Base-by-base conservation (phyloP, 2,329 filamentous ascomycete genomes). In the Fusarium secorum region DNA sequence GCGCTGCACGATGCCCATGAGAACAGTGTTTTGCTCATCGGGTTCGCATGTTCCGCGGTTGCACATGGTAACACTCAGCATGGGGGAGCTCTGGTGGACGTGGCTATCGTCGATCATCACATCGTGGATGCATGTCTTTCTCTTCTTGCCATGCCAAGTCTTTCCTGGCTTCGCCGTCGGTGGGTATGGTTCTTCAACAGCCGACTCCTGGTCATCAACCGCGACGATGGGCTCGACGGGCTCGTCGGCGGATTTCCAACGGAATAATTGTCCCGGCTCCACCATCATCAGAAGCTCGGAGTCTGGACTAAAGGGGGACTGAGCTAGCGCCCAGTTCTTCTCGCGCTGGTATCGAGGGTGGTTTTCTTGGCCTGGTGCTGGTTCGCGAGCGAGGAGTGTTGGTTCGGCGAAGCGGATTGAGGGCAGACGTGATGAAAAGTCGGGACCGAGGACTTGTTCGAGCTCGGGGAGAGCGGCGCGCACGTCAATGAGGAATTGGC, bases 1-100 rank as follows among this genome's bases (percentile, higher is more conserved):
- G 9, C 54, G 72, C 30, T 74, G 71, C 3, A 74, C 66, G 4
- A 74, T 73, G 30, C 71, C 71, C 32, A 73, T 18, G 66, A 74
- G 65, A 11, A 74, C 60, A 2, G 72, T 74, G 52, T 74, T 74
- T 11, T 68, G 33, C 11, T 64, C 60, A 15, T 41, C 41, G 5
- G 72, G 72, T 9, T 70, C 36, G 42, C 72, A 74, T 14, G 42
- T 26, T 13, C 69, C 72, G 24, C 72, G 57, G 14, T 74, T 68
- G 55, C 72, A 74, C 24, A 74, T 64, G 9, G 72, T 74, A 6
- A 74, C 14, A 26, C 69, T 71, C 2, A 74, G 52, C 71, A 74
- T 74, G 1, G 72, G 72, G 1, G 71, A 66, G n/a, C 71, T 74
- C 39, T 74, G 72, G 24, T 74, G 72, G 22, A 74, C 71, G 33